Evolutionary conservation across 73 alveolate species (phyloP), one percentile per base, ranked within the genome.

Genomic region (Durusdinium trenchii): DNA sequence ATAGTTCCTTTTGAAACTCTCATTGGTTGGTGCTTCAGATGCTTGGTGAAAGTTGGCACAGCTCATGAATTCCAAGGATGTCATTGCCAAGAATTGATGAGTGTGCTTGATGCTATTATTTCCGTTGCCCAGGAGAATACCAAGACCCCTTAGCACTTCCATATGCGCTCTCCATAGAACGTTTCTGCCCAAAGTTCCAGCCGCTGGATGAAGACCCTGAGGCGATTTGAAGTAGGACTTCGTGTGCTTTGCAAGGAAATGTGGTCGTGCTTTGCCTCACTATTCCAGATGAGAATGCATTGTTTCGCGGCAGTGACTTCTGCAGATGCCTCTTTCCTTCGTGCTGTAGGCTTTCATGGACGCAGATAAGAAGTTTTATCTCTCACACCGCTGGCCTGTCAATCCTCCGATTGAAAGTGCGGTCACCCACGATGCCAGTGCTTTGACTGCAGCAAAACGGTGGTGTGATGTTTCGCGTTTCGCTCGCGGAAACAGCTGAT

Each of bases 191-290:
- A 12, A 90, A 90, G 57, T 28, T 69, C 87, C 97, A 90, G 79
- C 97, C 97, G 52, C 97, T 90, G 87, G 97, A 90, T 69, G 97
- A 90, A 87, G 97, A 90, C 40, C 97, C 97, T 16, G 97, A 90
- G 97, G 97, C 60, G 32, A 35, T 36, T 32, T 12, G n/a, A 35
- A 7, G 18, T 57, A 6, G 48, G 52, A 73, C 18, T 23, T 40
- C 1, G 51, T 20, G 38, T 35, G 51, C 51, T 71, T n/a, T n/a
- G 51, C 47, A 51, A n/a, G 84, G 32, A 71, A 10, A 3, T 20
- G 52, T 60, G 7, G 7, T 60, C 30, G 18, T 2, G 73, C 0
- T 60, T 60, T 23, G 73, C 30, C 30, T 60, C 73, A 20, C 36
- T 62, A 26, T 20, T 20, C 6, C 43, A 35, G 18, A 5, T 62